Conservation (phyloP, 2,329 filamentous ascomycete genomes). For the Huntiella omanensis region DNA sequence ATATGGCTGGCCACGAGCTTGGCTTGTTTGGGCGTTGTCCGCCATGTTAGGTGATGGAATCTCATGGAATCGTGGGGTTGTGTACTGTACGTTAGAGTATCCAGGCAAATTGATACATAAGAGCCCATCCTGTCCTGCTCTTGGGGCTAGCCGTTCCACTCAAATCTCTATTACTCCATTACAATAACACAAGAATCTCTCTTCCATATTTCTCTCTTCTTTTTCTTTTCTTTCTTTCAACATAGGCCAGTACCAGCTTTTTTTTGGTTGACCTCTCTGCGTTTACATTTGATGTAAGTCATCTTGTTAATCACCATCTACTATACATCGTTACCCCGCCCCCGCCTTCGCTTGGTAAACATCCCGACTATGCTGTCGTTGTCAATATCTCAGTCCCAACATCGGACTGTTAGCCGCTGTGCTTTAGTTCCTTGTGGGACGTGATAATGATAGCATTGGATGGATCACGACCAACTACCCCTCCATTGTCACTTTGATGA, state of each 20-base stretch:
- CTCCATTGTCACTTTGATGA: too few species aligned
- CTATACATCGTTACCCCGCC: too few species aligned
- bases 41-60: slow-evolving; percentile 12
- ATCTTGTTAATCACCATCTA: neutral
- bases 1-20: too few species aligned
- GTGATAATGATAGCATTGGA: too few species aligned
- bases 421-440: too few species aligned
- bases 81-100: neutral
- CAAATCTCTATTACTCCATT: slow-evolving; percentile 4
- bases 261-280: slow-evolving; percentile 10
- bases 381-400: too few species aligned
- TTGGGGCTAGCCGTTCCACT: neutral
- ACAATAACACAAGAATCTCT: slow-evolving; percentile 5
- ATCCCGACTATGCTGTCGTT: too few species aligned
- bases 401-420: too few species aligned
- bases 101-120: too few species aligned
- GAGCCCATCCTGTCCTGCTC: slow-evolving; percentile 1
- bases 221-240: slow-evolving; percentile 9
- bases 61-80: slow-evolving; percentile 12
- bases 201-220: slow-evolving; percentile 6
- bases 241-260: slow-evolving; percentile 5
- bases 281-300: slow-evolving; percentile 12
- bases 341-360: too few species aligned
- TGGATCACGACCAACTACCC: too few species aligned
- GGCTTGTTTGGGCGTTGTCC: too few species aligned